Evolutionary conservation across 192 early-diverging fungal species (phyloP).

Genomic region (Coemansia sp.): DNA sequence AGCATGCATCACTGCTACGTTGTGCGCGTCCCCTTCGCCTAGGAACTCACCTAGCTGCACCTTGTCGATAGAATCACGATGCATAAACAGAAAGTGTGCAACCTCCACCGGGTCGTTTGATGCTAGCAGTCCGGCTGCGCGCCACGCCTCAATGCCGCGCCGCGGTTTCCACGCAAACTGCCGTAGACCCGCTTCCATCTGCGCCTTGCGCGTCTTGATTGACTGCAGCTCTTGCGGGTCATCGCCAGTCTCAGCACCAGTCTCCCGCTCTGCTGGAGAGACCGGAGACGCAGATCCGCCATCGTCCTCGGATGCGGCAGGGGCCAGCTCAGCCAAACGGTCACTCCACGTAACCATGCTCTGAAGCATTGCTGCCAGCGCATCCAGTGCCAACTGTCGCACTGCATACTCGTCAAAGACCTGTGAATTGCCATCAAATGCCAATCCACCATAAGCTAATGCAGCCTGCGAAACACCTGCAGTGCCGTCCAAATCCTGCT

Average conservation of each 20-base stretch:
- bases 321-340: conserved; percentile 25
- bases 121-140: conserved; percentile 64
- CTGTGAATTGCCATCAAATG: conserved; percentile 9
- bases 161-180: conserved; percentile 46
- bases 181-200: conserved; percentile 54
- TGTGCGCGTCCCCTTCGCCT: conserved; percentile 87
- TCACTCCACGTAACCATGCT: conserved; percentile 70
- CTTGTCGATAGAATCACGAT: conserved; percentile 75
- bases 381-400: conserved; percentile 61
- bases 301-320: background rate
- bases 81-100: conserved; percentile 66
- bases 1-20: conserved; percentile 95
- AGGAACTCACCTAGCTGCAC: conserved; percentile 88
- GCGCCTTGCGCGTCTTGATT: conserved; percentile 82
- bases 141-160: conserved; percentile 70
- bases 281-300: conserved; percentile 13
- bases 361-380: conserved; percentile 59
- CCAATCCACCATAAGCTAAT: conserved; percentile 18
- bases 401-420: conserved; percentile 50
- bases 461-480: conserved; percentile 11
- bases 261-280: conserved; percentile 15
- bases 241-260: conserved; percentile 46
- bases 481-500: background rate
- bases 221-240: conserved; percentile 84
- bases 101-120: conserved; percentile 68